Conservation (phyloP, 2,329 filamentous ascomycete species). For the Escovopsis weberi region DNA sequence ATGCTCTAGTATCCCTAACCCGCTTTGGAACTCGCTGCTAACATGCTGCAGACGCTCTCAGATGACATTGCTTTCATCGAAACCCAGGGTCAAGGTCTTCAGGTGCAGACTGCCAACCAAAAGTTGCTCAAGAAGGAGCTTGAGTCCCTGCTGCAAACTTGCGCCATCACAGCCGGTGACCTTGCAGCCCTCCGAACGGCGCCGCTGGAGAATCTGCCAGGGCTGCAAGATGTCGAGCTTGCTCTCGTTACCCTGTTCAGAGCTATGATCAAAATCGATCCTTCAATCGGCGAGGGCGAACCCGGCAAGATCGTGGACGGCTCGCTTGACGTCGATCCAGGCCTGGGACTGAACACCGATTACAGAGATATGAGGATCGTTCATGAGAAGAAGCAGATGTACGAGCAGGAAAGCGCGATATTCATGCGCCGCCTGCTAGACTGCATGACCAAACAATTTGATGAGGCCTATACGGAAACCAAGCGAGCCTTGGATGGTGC, state of each 20-base stretch:
- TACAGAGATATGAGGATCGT: conserved; percentile 87
- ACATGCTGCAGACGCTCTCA: conserved; percentile 55
- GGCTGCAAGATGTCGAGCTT: conserved; percentile 63
- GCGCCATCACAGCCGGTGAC: conserved; percentile 66
- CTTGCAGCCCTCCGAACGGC: conserved; percentile 60
- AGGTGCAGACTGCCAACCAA: conserved; percentile 94
- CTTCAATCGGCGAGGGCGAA: conserved; percentile 47
- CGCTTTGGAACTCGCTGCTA: background rate
- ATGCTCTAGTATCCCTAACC: conserved; percentile 21
- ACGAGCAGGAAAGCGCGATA: conserved; percentile 56
- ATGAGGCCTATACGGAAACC: conserved; percentile 56
- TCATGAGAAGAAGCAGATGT: conserved; percentile 87
- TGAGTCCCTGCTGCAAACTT: conserved; percentile 75
- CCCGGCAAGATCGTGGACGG: conserved; percentile 33
- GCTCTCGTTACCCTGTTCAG: conserved; percentile 74
- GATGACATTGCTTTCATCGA: conserved; percentile 97
- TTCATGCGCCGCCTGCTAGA: conserved; percentile 71
- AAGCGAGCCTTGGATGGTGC: conserved; percentile 48
- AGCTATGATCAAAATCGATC: conserved; percentile 88
- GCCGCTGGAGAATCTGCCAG: conserved; percentile 55
- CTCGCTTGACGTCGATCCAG: conserved; percentile 27
- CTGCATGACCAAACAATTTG: conserved; percentile 72
- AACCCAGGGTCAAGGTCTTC: conserved; percentile 88
- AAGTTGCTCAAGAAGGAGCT: conserved; percentile 85
- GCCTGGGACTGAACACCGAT: conserved; percentile 49